A percentile compares a stretch with the other conserved stretches of the same genome.
Evolutionary conservation across 2,329 filamentous ascomycete genomes (phyloP).

Genomic region (Chaetomium sp.): DNA sequence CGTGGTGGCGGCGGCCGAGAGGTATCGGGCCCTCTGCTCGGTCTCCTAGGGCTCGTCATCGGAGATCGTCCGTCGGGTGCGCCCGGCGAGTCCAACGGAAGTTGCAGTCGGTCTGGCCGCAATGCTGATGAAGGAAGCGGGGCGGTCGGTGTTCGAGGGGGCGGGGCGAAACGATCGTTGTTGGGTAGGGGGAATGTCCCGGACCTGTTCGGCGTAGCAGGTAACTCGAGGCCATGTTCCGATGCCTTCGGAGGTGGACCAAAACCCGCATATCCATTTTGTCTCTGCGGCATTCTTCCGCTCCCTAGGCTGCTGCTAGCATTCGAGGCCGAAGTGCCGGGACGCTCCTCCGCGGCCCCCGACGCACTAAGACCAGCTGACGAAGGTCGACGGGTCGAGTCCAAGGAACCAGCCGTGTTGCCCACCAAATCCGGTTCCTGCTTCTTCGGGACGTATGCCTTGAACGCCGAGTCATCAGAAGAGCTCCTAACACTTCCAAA

Average conservation of each 20-base stretch:
- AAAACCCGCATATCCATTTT: conserved; percentile 62
- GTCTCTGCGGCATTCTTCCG: conserved; percentile 47
- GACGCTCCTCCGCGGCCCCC: conserved; percentile 33
- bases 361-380: conserved; percentile 7
- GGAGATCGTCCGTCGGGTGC: conserved; percentile 32
- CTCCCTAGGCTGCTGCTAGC: conserved; percentile 39
- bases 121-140: conserved; percentile 41
- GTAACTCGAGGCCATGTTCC: conserved; percentile 43
- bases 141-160: conserved; percentile 51
- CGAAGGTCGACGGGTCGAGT: conserved; percentile 46
- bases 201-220: conserved; percentile 49
- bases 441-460: conserved; percentile 53
- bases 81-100: conserved; percentile 30
- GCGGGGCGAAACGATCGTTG: conserved; percentile 43
- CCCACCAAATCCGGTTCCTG: conserved; percentile 48
- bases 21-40: conserved; percentile 53
- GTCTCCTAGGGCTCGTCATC: conserved; percentile 40
- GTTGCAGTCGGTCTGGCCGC: conserved; percentile 39
- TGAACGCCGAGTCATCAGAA: conserved; percentile 48
- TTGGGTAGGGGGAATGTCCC: conserved; percentile 55
- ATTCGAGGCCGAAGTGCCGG: conserved; percentile 41
- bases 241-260: conserved; percentile 49
- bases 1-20: conserved; percentile 57
- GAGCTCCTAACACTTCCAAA: conserved; percentile 46
- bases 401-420: conserved; percentile 64